Percentiles rank a stretch among this genome's conserved stretches.
These are phyloP conservation scores for Trichophaea hybrida DNA, from an alignment of 2,329 filamentous ascomycete species.

Conservation along the genomic window DNA sequence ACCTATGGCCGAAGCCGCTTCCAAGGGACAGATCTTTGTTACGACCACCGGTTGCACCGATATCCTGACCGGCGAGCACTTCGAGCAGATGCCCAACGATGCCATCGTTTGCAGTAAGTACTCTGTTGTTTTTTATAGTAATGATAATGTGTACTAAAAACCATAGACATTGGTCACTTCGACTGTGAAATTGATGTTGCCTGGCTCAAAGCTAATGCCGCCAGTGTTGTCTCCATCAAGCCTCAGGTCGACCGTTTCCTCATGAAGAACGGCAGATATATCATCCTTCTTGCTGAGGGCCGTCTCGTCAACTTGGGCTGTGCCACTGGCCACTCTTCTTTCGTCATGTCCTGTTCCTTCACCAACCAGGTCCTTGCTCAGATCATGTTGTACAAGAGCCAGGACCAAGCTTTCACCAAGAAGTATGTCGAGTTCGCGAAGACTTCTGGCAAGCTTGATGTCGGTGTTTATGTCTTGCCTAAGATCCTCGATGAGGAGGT, in stretches of 20 bases:
- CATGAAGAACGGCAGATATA: conserved; percentile 85
- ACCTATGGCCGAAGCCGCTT: conserved; percentile 93
- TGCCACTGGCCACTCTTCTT: conserved; percentile 96
- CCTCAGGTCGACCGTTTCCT: conserved; percentile 97
- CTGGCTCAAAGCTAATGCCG: conserved; percentile 87
- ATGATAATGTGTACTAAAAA: conserved; percentile 21
- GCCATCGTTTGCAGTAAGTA: conserved; percentile 90
- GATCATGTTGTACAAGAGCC: conserved; percentile 93
- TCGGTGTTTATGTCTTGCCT: conserved; percentile 91
- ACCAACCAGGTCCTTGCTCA: conserved; percentile 99
- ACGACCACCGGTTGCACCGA: conserved; percentile 99
- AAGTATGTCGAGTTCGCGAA: conserved; percentile 97
- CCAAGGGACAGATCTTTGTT: conserved; percentile 89
- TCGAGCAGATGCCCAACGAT: conserved; percentile 90
- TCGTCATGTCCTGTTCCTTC: conserved; percentile 99
- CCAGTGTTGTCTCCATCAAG: conserved; percentile 96
- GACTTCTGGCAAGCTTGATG: conserved; percentile 63
- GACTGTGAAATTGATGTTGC: conserved; percentile 99
- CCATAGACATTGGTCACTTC: conserved; percentile 88
- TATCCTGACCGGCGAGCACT: conserved; percentile 83
- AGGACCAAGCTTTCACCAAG: conserved; percentile 70
- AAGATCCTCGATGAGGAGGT: conserved; percentile 99
- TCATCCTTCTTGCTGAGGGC: conserved; percentile 96
- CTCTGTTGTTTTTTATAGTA: conserved; percentile 3
- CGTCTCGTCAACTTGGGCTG: conserved; percentile 99